A percentile compares a stretch with the other conserved stretches of the same genome.
Conservation (phyloP, 192 early-diverging fungal genomes). For the Phycomyces nitens region DNA sequence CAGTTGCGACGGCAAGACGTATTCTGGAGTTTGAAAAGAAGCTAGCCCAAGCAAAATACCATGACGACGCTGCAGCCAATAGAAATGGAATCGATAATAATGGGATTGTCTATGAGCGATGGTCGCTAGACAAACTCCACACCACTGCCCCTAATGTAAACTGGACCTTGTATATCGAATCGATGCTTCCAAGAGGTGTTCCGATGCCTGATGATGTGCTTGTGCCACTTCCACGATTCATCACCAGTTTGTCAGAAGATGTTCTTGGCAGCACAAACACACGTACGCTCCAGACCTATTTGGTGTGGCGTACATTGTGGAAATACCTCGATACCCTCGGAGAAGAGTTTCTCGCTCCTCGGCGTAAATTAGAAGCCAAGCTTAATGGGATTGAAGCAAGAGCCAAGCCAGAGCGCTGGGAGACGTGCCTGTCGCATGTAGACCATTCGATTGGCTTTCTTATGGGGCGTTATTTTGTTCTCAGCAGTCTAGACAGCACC, state of each 20-base stretch:
- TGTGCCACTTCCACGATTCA: conserved; percentile 3
- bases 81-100: not conserved
- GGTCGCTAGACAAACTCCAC: conserved; percentile 7
- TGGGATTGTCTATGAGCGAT: not conserved
- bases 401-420: conserved; percentile 44
- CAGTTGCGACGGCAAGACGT: conserved; percentile 38
- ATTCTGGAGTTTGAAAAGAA: conserved; percentile 62
- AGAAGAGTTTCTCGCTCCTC: conserved; percentile 36
- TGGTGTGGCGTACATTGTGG: conserved; percentile 47
- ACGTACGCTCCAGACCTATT: conserved; percentile 43
- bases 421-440: conserved; percentile 21
- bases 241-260: conserved; percentile 1
- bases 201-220: not conserved
- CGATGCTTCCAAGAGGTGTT: not conserved
- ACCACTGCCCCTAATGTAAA: not conserved
- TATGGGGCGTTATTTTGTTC: conserved; percentile 43
- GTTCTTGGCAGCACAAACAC: conserved; percentile 37
- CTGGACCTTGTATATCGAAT: conserved; percentile 2
- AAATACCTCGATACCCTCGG: conserved; percentile 32
- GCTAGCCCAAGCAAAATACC: conserved; percentile 34
- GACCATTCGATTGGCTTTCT: conserved; percentile 36
- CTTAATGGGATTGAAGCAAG: conserved; percentile 44
- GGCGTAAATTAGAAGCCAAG: conserved; percentile 29
- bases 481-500: conserved; percentile 1
- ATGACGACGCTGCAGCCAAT: not conserved